phyloP scores from a whole-genome alignment of 305 asterid species.

The Fraxinus floribunda region DNA sequence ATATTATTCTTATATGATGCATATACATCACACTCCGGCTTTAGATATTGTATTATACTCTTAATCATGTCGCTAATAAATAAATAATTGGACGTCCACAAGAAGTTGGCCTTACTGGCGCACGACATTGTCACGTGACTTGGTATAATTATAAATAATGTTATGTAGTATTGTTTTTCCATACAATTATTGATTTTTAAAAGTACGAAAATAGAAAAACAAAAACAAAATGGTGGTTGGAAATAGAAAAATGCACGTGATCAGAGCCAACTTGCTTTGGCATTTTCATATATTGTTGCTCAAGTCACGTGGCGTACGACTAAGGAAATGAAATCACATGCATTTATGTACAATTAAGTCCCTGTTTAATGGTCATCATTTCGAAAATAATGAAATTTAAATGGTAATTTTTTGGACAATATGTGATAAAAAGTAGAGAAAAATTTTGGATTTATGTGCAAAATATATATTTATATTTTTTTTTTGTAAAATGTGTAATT shows the following conservation, averaged over 20 bases:
- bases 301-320: background rate
- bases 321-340: background rate
- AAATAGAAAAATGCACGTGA: background rate
- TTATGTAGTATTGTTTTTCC: no score
- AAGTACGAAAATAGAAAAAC: background rate
- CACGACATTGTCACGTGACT: conserved; percentile 22
- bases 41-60: conserved; percentile 13
- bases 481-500: no score
- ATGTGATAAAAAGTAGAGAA: no score
- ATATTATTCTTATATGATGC: background rate
- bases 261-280: background rate
- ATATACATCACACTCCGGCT: background rate
- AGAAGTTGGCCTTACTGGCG: background rate
- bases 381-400: no score
- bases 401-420: no score
- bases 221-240: background rate
- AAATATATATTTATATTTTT: no score
- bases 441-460: no score
- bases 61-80: conserved; percentile 9
- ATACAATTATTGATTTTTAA: background rate
- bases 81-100: background rate
- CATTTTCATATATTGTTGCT: background rate
- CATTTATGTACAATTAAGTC: no score
- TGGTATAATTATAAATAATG: background rate
- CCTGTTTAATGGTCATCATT: no score